These are phyloP conservation scores for Posidonia oceanica DNA, from an alignment of 116 monocot genomes.

Conservation along the genomic window DNA sequence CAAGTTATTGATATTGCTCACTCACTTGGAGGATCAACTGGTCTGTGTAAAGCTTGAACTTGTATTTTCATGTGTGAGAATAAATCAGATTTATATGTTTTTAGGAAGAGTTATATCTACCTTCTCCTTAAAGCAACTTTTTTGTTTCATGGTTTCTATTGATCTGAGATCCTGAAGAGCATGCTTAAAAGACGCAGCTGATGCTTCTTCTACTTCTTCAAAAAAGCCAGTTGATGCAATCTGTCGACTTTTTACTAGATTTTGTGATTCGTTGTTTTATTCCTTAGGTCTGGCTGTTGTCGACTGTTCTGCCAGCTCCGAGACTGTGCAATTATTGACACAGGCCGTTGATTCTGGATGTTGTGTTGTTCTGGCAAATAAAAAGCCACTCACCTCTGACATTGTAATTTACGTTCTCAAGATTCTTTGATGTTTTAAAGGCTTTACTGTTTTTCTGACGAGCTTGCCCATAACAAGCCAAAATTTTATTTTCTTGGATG, in stretches of 20 bases:
- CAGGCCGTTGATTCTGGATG: conserved; percentile 44
- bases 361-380: conserved; percentile 81
- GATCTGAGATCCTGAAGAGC: background rate
- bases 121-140: background rate
- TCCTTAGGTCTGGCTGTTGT: conserved; percentile 59
- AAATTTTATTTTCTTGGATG: background rate
- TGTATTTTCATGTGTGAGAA: background rate
- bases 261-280: conserved; percentile 3
- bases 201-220: no score
- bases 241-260: background rate
- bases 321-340: conserved; percentile 53
- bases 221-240: background rate
- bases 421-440: background rate
- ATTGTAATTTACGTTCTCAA: conserved; percentile 34
- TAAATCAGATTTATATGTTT: no score
- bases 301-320: conserved; percentile 91
- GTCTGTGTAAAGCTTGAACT: conserved; percentile 23
- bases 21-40: conserved; percentile 57
- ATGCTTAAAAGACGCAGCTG: background rate
- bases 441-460: background rate
- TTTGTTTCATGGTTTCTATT: background rate
- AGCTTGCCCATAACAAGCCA: background rate
- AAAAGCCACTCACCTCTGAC: conserved; percentile 80
- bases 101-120: no score
- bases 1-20: conserved; percentile 46